Evolutionary conservation across 2,329 filamentous ascomycete genomes (phyloP).

Genomic region (Aspergillus niger): DNA sequence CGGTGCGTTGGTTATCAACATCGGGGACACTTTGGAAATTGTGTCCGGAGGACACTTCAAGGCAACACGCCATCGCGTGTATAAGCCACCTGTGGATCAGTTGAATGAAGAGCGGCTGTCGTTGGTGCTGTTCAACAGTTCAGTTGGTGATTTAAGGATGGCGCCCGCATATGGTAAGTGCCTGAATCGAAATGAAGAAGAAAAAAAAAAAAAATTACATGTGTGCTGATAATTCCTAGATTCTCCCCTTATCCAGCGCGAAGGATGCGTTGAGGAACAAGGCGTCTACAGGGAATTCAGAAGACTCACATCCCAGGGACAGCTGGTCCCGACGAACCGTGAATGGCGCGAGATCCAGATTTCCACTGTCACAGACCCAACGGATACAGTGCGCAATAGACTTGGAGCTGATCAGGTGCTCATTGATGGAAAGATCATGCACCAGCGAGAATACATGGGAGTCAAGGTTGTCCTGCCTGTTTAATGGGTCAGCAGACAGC

Average conservation of each 20-base stretch:
- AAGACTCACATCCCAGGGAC: conserved; percentile 42
- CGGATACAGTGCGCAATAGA: conserved; percentile 44
- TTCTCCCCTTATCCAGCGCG: conserved; percentile 43
- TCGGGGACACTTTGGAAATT: conserved; percentile 50
- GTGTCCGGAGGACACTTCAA: conserved; percentile 52
- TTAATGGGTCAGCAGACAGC: conserved; percentile 18
- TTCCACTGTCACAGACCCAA: conserved; percentile 46
- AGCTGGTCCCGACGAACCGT: conserved; percentile 49
- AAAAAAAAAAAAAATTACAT: fast-evolving
- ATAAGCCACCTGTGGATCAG: conserved; percentile 46
- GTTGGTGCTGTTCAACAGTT: conserved; percentile 51
- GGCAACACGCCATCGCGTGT: conserved; percentile 49
- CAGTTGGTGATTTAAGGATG: conserved; percentile 49
- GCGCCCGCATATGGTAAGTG: conserved; percentile 38
- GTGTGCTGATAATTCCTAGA: conserved; percentile 16
- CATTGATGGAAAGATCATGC: conserved; percentile 50
- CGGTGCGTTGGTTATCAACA: conserved; percentile 54
- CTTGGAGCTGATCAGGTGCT: conserved; percentile 48
- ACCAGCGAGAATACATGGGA: conserved; percentile 51
- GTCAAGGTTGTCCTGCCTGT: conserved; percentile 50
- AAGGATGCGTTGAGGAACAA: conserved; percentile 48
- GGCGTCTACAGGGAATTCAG: conserved; percentile 53
- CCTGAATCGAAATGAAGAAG: not conserved
- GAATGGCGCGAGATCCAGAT: conserved; percentile 57
- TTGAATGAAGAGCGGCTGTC: conserved; percentile 30